Conservation (phyloP, 768 basidiomycete species). For the Russula vinacea region DNA sequence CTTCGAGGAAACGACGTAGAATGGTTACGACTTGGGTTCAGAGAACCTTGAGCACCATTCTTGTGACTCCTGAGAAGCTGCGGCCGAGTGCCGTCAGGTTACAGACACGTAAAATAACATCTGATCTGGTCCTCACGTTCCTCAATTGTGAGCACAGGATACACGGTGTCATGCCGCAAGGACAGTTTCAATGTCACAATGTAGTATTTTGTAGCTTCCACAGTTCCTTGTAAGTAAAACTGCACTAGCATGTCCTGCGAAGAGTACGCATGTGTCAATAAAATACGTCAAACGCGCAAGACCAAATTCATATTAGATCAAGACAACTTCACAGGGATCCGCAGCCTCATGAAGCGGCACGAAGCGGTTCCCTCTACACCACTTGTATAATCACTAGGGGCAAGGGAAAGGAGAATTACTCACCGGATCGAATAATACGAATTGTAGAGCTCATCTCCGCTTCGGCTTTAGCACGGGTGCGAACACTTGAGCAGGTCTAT, state of each 20-base stretch:
- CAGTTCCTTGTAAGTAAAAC: background rate
- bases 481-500: background rate
- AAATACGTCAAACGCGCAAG: constrained; percentile 3
- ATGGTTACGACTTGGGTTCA: background rate
- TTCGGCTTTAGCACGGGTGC: constrained; percentile 7
- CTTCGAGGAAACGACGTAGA: background rate
- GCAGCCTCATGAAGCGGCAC: constrained; percentile 35
- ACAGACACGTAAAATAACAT: background rate
- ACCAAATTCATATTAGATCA: constrained; percentile 86
- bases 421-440: constrained; percentile 15
- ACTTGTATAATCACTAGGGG: constrained; percentile 70
- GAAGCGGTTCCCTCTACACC: constrained; percentile 62
- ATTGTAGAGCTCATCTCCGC: constrained; percentile 6
- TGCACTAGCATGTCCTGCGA: constrained; percentile 1
- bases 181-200: background rate
- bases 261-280: background rate
- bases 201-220: constrained; percentile 5
- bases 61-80: background rate
- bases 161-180: background rate
- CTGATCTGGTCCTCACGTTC: background rate
- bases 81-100: background rate
- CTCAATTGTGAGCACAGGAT: background rate
- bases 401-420: constrained; percentile 16
- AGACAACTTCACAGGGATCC: constrained; percentile 64
- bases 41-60: background rate